Percentiles rank a stretch among this genome's conserved stretches.
Conservation (phyloP, 78 protist genomes). For the Cavenderia fasciculata region DNA sequence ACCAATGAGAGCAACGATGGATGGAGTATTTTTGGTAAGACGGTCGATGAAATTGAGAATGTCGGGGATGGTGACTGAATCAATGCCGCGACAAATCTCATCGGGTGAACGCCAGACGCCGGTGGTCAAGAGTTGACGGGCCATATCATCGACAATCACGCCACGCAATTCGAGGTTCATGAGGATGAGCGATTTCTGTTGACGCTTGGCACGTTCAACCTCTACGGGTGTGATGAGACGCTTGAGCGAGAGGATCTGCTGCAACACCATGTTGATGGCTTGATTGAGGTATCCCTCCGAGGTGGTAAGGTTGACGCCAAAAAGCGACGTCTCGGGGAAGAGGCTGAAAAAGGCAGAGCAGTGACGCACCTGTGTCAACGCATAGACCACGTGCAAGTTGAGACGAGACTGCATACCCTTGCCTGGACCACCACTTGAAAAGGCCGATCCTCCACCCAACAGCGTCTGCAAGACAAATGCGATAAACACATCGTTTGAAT, state of each 20-base stretch:
- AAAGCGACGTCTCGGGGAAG: conserved; percentile 12
- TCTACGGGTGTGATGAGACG: neutral
- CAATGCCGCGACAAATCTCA: conserved; percentile 48
- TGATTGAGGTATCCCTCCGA: conserved; percentile 5
- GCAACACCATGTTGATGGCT: neutral
- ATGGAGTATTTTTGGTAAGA: conserved; percentile 10
- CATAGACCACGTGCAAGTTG: conserved; percentile 19
- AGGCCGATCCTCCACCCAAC: conserved; percentile 74
- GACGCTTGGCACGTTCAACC: conserved; percentile 45
- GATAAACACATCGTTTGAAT: conserved; percentile 10
- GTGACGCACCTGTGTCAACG: neutral
- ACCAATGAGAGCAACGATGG: neutral
- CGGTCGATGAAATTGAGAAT: neutral
- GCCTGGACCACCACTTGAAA: conserved; percentile 80
- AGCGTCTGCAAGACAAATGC: conserved; percentile 46
- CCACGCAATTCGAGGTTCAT: conserved; percentile 62
- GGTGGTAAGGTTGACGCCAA: conserved; percentile 21
- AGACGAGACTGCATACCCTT: conserved; percentile 77
- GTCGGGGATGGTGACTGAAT: conserved; percentile 51
- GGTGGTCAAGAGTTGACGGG: neutral
- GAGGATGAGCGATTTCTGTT: conserved; percentile 37
- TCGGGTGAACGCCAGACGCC: conserved; percentile 45
- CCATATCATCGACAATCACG: conserved; percentile 71
- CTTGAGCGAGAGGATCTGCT: neutral
- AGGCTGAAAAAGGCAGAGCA: conserved; percentile 32